These are phyloP conservation scores for Abelmoschus esculentus DNA, from an alignment of 345 rosid genomes.

Conservation along the genomic window DNA sequence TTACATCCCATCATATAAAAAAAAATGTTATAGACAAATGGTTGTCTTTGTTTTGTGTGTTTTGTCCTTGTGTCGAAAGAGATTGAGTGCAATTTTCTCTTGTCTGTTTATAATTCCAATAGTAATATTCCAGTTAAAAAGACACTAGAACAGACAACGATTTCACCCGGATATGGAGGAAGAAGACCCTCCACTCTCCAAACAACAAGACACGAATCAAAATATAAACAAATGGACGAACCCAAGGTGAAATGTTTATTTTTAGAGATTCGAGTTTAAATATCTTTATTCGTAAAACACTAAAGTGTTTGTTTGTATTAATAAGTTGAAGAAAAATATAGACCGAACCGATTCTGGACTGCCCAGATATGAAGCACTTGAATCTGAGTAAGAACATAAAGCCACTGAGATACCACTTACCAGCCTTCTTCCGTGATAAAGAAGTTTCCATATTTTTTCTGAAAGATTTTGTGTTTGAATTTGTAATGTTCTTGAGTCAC, in stretches of 20 bases:
- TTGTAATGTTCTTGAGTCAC: neutral
- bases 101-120: conserved; percentile 8
- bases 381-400: neutral
- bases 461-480: neutral
- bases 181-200: conserved; percentile 13
- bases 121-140: conserved; percentile 17
- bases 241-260: too few relatives aligned
- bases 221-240: too few relatives aligned
- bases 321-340: too few relatives aligned
- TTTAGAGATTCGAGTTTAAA: too few relatives aligned
- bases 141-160: conserved; percentile 30
- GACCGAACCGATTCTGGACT: too few relatives aligned
- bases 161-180: conserved; percentile 30
- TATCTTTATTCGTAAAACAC: too few relatives aligned
- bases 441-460: too few relatives aligned
- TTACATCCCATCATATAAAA: conserved; percentile 8
- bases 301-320: too few relatives aligned
- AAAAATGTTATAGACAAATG: conserved; percentile 14
- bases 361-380: too few relatives aligned
- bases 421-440: too few relatives aligned
- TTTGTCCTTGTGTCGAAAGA: conserved; percentile 20
- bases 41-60: conserved; percentile 5
- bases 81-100: neutral
- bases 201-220: conserved; percentile 9
- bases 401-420: neutral